phyloP scores from a whole-genome alignment of 2,329 filamentous ascomycete genomes.

The Fulvia fulva region DNA sequence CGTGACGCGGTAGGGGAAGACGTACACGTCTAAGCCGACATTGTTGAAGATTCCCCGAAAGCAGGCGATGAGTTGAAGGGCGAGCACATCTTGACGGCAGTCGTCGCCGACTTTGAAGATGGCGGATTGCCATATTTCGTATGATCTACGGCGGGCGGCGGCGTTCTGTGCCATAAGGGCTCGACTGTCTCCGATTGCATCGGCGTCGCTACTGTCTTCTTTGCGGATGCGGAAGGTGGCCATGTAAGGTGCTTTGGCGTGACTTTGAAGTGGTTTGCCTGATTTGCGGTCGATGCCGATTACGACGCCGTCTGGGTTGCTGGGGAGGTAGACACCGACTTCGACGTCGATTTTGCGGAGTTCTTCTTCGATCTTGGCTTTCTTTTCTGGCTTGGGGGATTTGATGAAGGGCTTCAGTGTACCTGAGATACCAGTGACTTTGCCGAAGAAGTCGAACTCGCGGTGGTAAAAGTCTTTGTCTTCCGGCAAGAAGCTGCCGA shows the following conservation, averaged over 20 bases:
- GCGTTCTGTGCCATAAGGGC: constrained; percentile 36
- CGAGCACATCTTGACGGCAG: constrained; percentile 93
- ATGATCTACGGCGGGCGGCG: constrained; percentile 44
- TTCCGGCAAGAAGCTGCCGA: constrained; percentile 71
- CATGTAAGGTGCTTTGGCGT: constrained; percentile 98
- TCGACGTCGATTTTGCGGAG: constrained; percentile 95
- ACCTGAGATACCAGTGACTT: constrained; percentile 91
- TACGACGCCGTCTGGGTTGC: constrained; percentile 94
- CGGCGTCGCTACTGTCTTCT: constrained; percentile 44
- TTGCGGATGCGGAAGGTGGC: constrained; percentile 97
- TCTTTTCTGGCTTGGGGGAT: constrained; percentile 89
- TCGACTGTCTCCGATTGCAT: constrained; percentile 43
- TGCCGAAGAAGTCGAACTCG: constrained; percentile 97
- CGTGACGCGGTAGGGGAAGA: constrained; percentile 95
- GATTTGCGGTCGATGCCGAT: constrained; percentile 98
- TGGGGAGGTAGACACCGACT: constrained; percentile 93
- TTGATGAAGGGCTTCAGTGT: constrained; percentile 94
- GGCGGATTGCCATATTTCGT: constrained; percentile 97
- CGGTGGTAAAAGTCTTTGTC: constrained; percentile 87
- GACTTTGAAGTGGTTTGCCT: constrained; percentile 92
- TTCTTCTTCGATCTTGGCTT: constrained; percentile 98
- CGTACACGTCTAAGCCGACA: constrained; percentile 91
- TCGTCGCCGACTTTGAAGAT: constrained; percentile 99
- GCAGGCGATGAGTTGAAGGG: constrained; percentile 94
- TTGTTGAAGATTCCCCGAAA: constrained; percentile 96